Evolutionary conservation across 2,329 filamentous ascomycete genomes (phyloP).

Genomic region (Aspergillus sp.): DNA sequence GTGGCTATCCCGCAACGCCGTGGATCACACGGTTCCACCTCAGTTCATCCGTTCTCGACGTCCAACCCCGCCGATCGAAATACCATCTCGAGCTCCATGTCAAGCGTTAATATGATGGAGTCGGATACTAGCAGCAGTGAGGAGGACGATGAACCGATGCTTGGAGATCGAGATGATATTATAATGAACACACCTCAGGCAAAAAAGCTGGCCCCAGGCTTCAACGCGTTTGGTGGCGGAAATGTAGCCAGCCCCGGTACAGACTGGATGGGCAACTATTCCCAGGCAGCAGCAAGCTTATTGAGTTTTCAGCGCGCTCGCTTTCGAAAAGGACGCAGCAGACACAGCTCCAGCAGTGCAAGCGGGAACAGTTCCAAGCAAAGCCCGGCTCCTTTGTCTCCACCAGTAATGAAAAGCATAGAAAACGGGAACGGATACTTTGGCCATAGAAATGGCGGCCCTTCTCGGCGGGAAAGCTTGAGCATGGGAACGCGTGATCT

Average conservation of each 20-base stretch:
- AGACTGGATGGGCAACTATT: slow-evolving; percentile 64
- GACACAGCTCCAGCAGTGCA: slow-evolving; percentile 68
- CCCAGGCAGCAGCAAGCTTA: slow-evolving; percentile 72
- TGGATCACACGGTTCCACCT: slow-evolving; percentile 59
- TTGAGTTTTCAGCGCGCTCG: slow-evolving; percentile 73
- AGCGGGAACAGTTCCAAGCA: slow-evolving; percentile 69
- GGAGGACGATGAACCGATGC: slow-evolving; percentile 60
- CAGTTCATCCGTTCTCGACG: slow-evolving; percentile 67
- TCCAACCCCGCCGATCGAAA: slow-evolving; percentile 69
- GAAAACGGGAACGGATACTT: slow-evolving; percentile 58
- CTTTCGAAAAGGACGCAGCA: slow-evolving; percentile 58
- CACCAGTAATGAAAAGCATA: slow-evolving; percentile 62
- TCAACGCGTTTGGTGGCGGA: slow-evolving; percentile 48
- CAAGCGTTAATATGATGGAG: slow-evolving; percentile 75
- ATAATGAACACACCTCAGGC: slow-evolving; percentile 78
- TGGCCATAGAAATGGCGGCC: slow-evolving; percentile 47
- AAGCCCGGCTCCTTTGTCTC: slow-evolving; percentile 72
- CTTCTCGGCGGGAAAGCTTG: slow-evolving; percentile 78
- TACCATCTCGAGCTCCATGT: slow-evolving; percentile 75
- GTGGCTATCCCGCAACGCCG: slow-evolving; percentile 60
- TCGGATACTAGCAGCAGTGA: slow-evolving; percentile 76
- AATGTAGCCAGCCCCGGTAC: slow-evolving; percentile 54
- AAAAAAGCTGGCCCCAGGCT: slow-evolving; percentile 53
- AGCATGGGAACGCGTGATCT: slow-evolving; percentile 88
- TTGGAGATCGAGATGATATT: slow-evolving; percentile 71